A percentile compares a stretch with the other conserved stretches of the same genome.
Evolutionary conservation across 2,329 filamentous ascomycete species (phyloP).

Genomic region (Aspergillus sp.): DNA sequence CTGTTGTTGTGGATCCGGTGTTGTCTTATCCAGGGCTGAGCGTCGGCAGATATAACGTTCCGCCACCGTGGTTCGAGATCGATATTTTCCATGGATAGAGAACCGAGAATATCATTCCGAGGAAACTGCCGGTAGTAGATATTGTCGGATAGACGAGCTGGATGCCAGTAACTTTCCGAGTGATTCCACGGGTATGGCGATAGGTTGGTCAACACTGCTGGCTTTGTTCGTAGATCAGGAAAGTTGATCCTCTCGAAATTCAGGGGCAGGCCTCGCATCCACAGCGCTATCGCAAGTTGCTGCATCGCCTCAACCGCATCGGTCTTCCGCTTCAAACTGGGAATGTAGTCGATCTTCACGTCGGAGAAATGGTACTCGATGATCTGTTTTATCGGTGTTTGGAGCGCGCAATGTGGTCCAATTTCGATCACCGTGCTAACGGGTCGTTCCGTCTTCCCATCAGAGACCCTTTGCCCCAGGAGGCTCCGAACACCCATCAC

Average conservation of each 20-base stretch:
- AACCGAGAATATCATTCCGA: constrained; percentile 24
- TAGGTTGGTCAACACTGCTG: constrained; percentile 19
- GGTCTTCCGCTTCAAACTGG: constrained; percentile 17
- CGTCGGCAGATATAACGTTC: constrained; percentile 19
- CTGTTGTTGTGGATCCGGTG: constrained; percentile 28
- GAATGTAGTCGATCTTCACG: constrained; percentile 13
- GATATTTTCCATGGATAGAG: constrained; percentile 18
- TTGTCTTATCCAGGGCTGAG: constrained; percentile 20
- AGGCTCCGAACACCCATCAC: constrained; percentile 5
- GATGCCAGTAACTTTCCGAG: constrained; percentile 36
- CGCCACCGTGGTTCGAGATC: constrained; percentile 20
- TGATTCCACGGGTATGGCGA: constrained; percentile 48
- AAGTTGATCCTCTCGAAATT: constrained; percentile 15
- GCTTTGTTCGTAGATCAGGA: neutral
- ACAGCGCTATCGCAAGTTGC: constrained; percentile 15
- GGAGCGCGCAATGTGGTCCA: constrained; percentile 31
- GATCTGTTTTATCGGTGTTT: constrained; percentile 18
- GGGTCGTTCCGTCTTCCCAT: constrained; percentile 10
- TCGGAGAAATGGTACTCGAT: neutral
- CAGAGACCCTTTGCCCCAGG: constrained; percentile 8
- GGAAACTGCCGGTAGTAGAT: constrained; percentile 10
- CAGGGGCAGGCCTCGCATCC: constrained; percentile 10
- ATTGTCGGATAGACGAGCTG: constrained; percentile 36
- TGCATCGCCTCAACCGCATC: constrained; percentile 17
- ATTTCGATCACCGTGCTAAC: constrained; percentile 21